Base-by-base conservation (phyloP, 768 basidiomycete species). In the Rubroboletus pulcherrimus region DNA sequence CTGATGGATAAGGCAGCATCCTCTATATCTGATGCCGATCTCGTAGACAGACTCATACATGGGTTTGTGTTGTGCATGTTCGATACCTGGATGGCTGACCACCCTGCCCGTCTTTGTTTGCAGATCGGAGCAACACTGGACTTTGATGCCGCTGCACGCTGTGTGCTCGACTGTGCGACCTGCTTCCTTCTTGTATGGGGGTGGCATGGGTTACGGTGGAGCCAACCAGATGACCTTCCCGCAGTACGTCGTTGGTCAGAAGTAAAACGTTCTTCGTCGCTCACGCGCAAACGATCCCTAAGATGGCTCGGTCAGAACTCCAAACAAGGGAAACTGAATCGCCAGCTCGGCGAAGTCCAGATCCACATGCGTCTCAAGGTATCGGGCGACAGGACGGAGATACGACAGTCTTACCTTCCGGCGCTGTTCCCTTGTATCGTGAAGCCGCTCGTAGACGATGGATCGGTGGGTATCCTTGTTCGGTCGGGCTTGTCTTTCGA, bases 281-380 rank as follows among this genome's bases (percentile, higher is more conserved):
- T 50, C 43, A 50, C 8, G 44, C 11, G 38, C 14, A 51, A 51
- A 11, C 14, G 17, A 39, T 59, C 26, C 40, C n/a, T 4, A 63
- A 98, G 95, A 66, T 99, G 93, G 93, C 85, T 99, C 12, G 96
- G 96, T 9, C 93, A 98, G 67, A 98, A 98, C 71, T 98, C 97
- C 54, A 96, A 95, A 66, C 88, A 91, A 70, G 78, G 66, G 60
- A 97, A 96, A 65, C 80, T 98, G 0, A 77, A 68, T 52, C 81
- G 95, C 37, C 86, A 89, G 59, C 77, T 99, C 17, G 81, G 81
- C 37, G 97, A 99, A 56, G 85, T 98, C 10, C 96, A 98, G 71
- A 89, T 93, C 42, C 87, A 89, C 47, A 97, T 98, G 97, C 86
- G 97, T 2, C 80, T 98, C 55, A 90, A 87, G 64, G 91, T 94